Conservation (phyloP, 345 rosid species). For the Arabis alpina region DNA sequence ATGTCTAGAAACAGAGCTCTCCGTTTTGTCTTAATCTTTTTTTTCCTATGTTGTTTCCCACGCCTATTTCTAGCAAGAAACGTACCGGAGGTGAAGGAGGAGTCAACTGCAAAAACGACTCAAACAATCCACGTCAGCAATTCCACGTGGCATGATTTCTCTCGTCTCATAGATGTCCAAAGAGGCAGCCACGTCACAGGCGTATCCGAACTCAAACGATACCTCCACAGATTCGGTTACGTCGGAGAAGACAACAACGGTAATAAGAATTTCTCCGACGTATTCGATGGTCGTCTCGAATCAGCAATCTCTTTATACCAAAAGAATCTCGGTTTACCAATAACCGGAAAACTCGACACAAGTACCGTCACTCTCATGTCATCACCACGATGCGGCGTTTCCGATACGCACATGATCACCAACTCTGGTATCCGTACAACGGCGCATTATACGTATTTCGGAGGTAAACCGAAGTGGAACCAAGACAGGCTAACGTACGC, state of each 20-base stretch:
- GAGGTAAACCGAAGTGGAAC: conserved; percentile 74
- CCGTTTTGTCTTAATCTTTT: conserved; percentile 36
- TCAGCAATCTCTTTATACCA: conserved; percentile 67
- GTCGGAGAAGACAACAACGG: conserved; percentile 36
- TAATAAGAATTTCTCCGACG: conserved; percentile 52
- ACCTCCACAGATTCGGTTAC: conserved; percentile 85
- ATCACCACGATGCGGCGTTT: conserved; percentile 84
- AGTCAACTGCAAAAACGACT: conserved; percentile 42
- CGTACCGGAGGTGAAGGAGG: conserved; percentile 44
- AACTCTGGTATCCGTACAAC: conserved; percentile 41
- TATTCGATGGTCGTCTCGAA: conserved; percentile 61
- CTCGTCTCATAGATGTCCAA: conserved; percentile 67
- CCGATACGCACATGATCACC: conserved; percentile 45
- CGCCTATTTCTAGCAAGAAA: conserved; percentile 52
- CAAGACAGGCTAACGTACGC: conserved; percentile 64
- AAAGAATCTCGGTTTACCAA: conserved; percentile 61
- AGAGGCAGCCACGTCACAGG: conserved; percentile 70
- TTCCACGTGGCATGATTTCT: conserved; percentile 76
- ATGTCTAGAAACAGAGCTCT: conserved; percentile 49
- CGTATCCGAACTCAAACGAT: conserved; percentile 82
- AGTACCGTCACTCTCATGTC: conserved; percentile 61
- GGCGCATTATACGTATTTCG: conserved; percentile 65
- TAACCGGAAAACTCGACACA: conserved; percentile 69
- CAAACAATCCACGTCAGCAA: conserved; percentile 48
- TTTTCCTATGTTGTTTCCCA: conserved; percentile 35